Percentiles rank a stretch among this genome's conserved stretches.
phyloP scores from a whole-genome alignment of 2,329 filamentous ascomycete genomes.

The Phaeosphaeria sp. region DNA sequence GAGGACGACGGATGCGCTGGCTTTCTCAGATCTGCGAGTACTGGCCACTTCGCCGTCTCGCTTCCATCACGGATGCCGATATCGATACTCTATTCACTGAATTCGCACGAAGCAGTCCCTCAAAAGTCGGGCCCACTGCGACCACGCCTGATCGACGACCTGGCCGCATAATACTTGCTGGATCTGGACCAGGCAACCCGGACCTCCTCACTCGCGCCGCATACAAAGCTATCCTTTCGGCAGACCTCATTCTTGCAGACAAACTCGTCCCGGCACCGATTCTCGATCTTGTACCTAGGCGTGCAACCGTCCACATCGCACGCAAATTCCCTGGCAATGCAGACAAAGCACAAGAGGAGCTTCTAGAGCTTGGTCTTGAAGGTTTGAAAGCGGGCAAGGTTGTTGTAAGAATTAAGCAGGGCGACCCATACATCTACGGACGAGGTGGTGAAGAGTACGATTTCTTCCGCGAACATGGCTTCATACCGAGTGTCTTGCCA shows the following conservation, averaged over 20 bases:
- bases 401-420: constrained; percentile 91
- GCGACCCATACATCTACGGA: constrained; percentile 95
- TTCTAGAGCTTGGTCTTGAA: constrained; percentile 77
- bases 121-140: constrained; percentile 32
- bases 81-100: constrained; percentile 77
- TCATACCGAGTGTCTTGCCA: constrained; percentile 76
- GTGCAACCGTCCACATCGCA: constrained; percentile 88
- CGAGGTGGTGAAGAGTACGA: constrained; percentile 90
- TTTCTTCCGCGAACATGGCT: constrained; percentile 78
- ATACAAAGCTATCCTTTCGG: constrained; percentile 74
- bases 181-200: constrained; percentile 90
- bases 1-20: constrained; percentile 88
- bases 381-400: constrained; percentile 73
- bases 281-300: constrained; percentile 85
- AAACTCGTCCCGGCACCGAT: constrained; percentile 86
- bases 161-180: constrained; percentile 85
- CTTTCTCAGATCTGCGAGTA: constrained; percentile 97
- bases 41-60: constrained; percentile 87
- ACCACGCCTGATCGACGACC: constrained; percentile 34
- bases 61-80: constrained; percentile 79
- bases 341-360: constrained; percentile 88
- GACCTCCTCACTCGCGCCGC: constrained; percentile 87
- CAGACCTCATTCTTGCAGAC: constrained; percentile 82
- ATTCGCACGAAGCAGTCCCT: constrained; percentile 60
- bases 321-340: constrained; percentile 98